Percentiles rank a stretch among this genome's conserved stretches.
Evolutionary conservation across 495 filamentous ascomycete genomes (phyloP).

Genomic region (Margaritispora aquatica): DNA sequence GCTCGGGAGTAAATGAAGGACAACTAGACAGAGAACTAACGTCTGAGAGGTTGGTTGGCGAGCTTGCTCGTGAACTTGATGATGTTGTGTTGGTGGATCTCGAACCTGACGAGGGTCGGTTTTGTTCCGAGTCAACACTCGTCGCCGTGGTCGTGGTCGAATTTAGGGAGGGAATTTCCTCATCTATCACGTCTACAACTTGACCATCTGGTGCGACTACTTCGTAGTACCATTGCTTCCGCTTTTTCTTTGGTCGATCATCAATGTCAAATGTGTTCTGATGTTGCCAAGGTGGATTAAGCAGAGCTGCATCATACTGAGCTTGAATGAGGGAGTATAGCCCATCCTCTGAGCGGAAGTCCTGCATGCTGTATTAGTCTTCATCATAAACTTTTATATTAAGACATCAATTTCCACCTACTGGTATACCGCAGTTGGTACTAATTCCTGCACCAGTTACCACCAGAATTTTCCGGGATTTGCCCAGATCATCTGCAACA

Average conservation of each 20-base stretch:
- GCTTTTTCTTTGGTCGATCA: conserved; percentile 38
- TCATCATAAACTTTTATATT: background rate
- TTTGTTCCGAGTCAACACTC: background rate
- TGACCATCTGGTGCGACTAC: conserved; percentile 16
- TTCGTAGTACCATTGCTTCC: conserved; percentile 19
- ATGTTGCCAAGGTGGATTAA: conserved; percentile 27
- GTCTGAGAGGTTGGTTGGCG: background rate
- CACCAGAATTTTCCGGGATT: conserved; percentile 57
- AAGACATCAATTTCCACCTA: conserved; percentile 28
- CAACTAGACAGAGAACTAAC: conserved; percentile 6
- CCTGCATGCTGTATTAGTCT: conserved; percentile 38
- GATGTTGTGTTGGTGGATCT: conserved; percentile 10
- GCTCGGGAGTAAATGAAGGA: background rate
- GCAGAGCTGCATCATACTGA: conserved; percentile 45
- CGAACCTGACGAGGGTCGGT: conserved; percentile 2
- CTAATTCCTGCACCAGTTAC: conserved; percentile 68
- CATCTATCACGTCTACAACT: conserved; percentile 18
- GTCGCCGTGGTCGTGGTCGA: background rate
- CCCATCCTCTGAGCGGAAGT: conserved; percentile 65
- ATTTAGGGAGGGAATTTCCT: background rate
- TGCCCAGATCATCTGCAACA: conserved; percentile 53
- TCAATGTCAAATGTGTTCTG: conserved; percentile 28
- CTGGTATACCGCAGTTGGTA: conserved; percentile 67
- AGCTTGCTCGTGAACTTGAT: conserved; percentile 10
- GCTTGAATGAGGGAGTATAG: conserved; percentile 64